Evolutionary conservation across 1,139 yeast genomes (phyloP).

Genomic region (Saccharomyces pastorianus): DNA sequence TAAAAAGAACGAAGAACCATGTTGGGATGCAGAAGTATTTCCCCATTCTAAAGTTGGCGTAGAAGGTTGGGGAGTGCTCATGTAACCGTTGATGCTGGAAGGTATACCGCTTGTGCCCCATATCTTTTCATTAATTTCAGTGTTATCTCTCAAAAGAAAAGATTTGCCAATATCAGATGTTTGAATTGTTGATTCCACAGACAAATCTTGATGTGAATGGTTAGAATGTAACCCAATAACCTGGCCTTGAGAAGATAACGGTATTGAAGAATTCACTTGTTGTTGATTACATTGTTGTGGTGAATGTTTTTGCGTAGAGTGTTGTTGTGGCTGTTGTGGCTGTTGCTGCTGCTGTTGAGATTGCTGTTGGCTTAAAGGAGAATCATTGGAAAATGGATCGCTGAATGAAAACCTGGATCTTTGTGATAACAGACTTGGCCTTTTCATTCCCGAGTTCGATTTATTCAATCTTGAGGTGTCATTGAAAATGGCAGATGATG

Average conservation of each 20-base stretch:
- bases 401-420: conserved; percentile 64
- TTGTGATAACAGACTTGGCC: conserved; percentile 49
- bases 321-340: conserved; percentile 9
- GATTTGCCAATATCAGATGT: conserved; percentile 44
- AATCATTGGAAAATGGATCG: conserved; percentile 47
- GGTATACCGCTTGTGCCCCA: conserved; percentile 36
- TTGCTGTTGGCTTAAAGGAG: conserved; percentile 4
- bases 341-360: conserved; percentile 7
- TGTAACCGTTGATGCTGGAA: conserved; percentile 27
- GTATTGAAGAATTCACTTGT: conserved; percentile 6
- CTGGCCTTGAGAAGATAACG: conserved; percentile 2
- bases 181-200: conserved; percentile 7
- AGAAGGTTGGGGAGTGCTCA: conserved; percentile 28
- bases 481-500: conserved; percentile 5
- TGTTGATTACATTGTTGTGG: not conserved
- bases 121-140: conserved; percentile 37
- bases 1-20: conserved; percentile 17
- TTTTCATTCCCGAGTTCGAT: conserved; percentile 32
- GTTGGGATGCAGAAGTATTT: conserved; percentile 4
- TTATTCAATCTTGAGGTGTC: conserved; percentile 21
- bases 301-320: conserved; percentile 1
- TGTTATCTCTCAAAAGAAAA: conserved; percentile 48
- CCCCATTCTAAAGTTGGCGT: conserved; percentile 31
- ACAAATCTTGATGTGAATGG: conserved; percentile 7
- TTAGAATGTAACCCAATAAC: conserved; percentile 9